A percentile compares a stretch with the other conserved stretches of the same genome.
These are phyloP conservation scores for Lactarius tabidus DNA, from an alignment of 768 basidiomycete species.

Conservation along the genomic window DNA sequence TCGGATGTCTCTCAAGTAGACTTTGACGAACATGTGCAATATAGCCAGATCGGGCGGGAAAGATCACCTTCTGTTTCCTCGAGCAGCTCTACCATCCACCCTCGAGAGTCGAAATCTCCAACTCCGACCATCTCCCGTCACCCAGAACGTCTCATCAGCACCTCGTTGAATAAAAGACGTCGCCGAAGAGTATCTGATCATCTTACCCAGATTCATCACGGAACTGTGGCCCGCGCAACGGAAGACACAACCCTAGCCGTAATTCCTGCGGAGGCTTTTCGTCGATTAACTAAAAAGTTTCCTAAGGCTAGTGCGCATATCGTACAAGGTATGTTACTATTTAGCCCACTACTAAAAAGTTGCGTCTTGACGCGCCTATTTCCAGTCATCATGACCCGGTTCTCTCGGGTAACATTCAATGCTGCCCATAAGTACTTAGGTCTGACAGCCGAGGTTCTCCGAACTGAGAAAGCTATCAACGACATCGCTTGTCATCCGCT, in stretches of 20 bases:
- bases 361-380: constrained; percentile 13
- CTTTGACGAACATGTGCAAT: constrained; percentile 34
- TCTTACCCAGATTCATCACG: constrained; percentile 47
- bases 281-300: constrained; percentile 89
- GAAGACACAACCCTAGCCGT: constrained; percentile 97
- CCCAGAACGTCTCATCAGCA: constrained; percentile 16
- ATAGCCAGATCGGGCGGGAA: constrained; percentile 30
- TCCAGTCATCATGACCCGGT: constrained; percentile 85
- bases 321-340: constrained; percentile 66
- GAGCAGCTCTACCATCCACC: constrained; percentile 64
- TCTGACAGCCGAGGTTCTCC: constrained; percentile 88
- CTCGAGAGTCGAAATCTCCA: constrained; percentile 34
- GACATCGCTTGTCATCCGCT: constrained; percentile 95
- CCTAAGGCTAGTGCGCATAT: constrained; percentile 97
- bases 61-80: constrained; percentile 64
- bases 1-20: constrained; percentile 65
- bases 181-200: constrained; percentile 15
- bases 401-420: constrained; percentile 95
- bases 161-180: constrained; percentile 10
- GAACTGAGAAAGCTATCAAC: constrained; percentile 96
- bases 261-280: constrained; percentile 96
- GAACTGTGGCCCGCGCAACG: constrained; percentile 86
- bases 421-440: constrained; percentile 97
- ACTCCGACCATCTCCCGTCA: constrained; percentile 21
- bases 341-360: not conserved